Percentiles rank a stretch among this genome's conserved stretches.
Conservation (phyloP, 768 basidiomycete genomes). For the Boletus bicolor region DNA sequence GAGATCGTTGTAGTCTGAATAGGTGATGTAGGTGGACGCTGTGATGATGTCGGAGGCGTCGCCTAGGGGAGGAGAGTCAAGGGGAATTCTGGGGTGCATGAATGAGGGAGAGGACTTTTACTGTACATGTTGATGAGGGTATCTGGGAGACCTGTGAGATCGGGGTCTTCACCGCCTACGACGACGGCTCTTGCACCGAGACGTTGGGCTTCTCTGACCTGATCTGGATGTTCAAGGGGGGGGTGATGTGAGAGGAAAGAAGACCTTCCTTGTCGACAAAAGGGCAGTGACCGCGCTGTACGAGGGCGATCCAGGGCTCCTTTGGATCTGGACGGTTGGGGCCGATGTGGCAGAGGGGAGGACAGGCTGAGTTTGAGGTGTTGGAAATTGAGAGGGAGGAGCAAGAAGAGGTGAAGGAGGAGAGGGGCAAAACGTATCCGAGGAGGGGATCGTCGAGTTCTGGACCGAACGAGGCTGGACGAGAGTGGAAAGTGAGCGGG, state of each 20-base stretch:
- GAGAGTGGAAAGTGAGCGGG: constrained; percentile 64
- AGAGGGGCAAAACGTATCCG: constrained; percentile 69
- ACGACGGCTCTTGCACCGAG: constrained; percentile 85
- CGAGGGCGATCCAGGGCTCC: constrained; percentile 87
- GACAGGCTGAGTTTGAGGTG: constrained; percentile 57
- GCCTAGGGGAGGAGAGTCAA: constrained; percentile 40
- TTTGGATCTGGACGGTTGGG: constrained; percentile 52
- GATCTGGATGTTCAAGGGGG: background rate
- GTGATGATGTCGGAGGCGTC: constrained; percentile 84
- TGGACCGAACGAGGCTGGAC: constrained; percentile 73
- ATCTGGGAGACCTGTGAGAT: constrained; percentile 63
- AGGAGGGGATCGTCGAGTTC: constrained; percentile 65
- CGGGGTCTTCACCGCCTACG: constrained; percentile 82
- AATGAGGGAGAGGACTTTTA: constrained; percentile 61
- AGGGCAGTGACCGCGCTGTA: constrained; percentile 85
- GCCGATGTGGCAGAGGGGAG: constrained; percentile 58
- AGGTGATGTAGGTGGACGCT: constrained; percentile 85
- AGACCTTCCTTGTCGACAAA: constrained; percentile 79
- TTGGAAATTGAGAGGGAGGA: background rate
- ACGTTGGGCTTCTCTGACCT: constrained; percentile 56
- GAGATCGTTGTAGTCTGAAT: constrained; percentile 73
- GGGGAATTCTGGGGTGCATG: constrained; percentile 1
- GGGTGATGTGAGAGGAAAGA: constrained; percentile 26
- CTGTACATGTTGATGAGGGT: constrained; percentile 89
- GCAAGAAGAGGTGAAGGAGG: constrained; percentile 61